Base-by-base conservation (phyloP, 2,329 filamentous ascomycete genomes). In the Arthroderma sp. region DNA sequence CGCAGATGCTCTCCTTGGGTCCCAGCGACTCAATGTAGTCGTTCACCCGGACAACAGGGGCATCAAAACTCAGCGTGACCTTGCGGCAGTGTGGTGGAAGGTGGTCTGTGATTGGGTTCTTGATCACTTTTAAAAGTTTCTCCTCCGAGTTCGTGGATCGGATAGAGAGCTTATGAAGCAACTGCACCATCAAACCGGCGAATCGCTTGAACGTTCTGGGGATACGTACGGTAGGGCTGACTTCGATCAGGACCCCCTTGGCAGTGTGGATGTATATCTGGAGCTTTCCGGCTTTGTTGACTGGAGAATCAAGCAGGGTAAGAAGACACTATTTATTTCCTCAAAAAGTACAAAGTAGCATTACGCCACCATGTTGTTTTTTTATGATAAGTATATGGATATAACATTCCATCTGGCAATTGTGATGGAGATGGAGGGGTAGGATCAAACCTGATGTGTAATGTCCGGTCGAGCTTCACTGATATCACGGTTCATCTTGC, bases 221-320 rank as follows among this genome's bases (percentile, higher is more conserved):
- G 54, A 98, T 96, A 59, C 91, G 86, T 47, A 98, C 91, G 6
- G 87, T 88, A n/a, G 91, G 91, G 59, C 87, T 95, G 53, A 98
- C 89, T 69, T 96, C 87, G 58, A 98, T 98, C 56, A 98, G 73
- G 32, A 96, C 89, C 42, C 91, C 89, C 68, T 94, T 95, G 53
- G 89, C 87, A 4, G 91, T 96, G 66, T 94, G 88, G 53, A 98
- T 96, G 70, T 93, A 98, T 60, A 98, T 96, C 68, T 98, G 91
- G 34, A 98, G 80, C 67, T 82, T 89, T 58, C 91, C 91, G 46
- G 89, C 88, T 68, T 98, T 98, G 76, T 98, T 98, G 74, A 96
- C 83, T 40, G 91, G 91, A 15, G 91, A 98, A 64, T 98, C 91
- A 58, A 98, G 82, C 30, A 98, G 80, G 40, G 91, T 98, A 55